Percentiles rank a stretch among this genome's conserved stretches.
Evolutionary conservation across 805 yeast genomes (phyloP).

Genomic region (Hanseniaspora taiwanica): DNA sequence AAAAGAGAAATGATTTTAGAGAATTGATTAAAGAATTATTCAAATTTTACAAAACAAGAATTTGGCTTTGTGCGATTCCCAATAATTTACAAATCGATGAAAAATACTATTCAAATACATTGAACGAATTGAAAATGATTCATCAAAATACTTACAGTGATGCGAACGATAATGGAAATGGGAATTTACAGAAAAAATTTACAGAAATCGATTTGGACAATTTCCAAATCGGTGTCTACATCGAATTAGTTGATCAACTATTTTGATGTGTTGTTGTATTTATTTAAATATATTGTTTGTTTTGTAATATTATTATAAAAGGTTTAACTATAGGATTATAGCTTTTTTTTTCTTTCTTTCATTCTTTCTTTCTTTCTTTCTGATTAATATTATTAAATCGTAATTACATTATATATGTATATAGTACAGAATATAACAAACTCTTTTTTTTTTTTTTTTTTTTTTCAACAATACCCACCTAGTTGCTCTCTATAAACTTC

Average conservation of each 20-base stretch:
- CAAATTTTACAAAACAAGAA: conserved; percentile 64
- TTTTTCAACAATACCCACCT: conserved; percentile 32
- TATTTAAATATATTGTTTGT: too few species aligned
- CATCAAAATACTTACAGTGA: conserved; percentile 14
- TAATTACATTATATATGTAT: too few species aligned
- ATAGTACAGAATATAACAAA: too few species aligned
- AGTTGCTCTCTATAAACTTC: conserved; percentile 96
- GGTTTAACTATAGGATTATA: too few species aligned
- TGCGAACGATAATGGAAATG: too few species aligned
- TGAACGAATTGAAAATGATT: conserved; percentile 22
- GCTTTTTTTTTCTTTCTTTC: too few species aligned
- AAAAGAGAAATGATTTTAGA: conserved; percentile 59
- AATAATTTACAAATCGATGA: conserved; percentile 20
- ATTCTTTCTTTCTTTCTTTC: too few species aligned
- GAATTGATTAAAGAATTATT: conserved; percentile 60
- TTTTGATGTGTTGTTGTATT: too few species aligned
- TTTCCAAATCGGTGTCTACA: conserved; percentile 26
- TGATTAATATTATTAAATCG: too few species aligned
- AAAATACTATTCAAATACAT: conserved; percentile 20
- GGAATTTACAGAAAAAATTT: conserved; percentile 4
- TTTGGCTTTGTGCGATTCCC: conserved; percentile 70
- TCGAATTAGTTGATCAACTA: conserved; percentile 19
- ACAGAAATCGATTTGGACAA: conserved; percentile 21
- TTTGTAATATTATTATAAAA: too few species aligned
- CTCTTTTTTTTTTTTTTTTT: background rate